phyloP scores from a whole-genome alignment of 495 filamentous ascomycete species.

The Hypoxylon cercidicola region DNA sequence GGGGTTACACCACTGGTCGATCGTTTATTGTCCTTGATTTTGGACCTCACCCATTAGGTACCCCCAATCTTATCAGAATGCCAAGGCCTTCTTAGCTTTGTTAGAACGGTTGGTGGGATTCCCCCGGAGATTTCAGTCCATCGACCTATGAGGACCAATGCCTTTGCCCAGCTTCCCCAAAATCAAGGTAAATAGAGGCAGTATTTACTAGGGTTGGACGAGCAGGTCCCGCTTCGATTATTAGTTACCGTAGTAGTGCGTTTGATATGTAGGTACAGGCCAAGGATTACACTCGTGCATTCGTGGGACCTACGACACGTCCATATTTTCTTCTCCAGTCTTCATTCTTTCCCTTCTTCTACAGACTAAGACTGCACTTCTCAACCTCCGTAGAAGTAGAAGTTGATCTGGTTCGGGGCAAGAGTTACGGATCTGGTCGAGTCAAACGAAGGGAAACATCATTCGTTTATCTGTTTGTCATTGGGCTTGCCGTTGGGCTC shows the following conservation, averaged over 20 bases:
- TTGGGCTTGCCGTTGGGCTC: slow-evolving; percentile 17
- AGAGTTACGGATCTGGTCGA: slow-evolving; percentile 17
- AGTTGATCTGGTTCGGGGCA: slow-evolving; percentile 6
- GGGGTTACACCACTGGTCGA: slow-evolving; percentile 22
- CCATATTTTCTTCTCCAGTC: slow-evolving; percentile 34
- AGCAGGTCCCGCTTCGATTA: slow-evolving; percentile 28
- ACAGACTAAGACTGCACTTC: slow-evolving; percentile 4
- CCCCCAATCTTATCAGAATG: slow-evolving; percentile 35
- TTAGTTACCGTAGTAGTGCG: slow-evolving; percentile 39
- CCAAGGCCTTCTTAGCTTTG: slow-evolving; percentile 27
- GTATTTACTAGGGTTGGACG: slow-evolving; percentile 30
- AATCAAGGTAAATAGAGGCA: slow-evolving; percentile 37
- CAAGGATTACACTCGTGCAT: slow-evolving; percentile 22
- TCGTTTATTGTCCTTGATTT: slow-evolving; percentile 25
- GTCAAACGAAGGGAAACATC: slow-evolving; percentile 18
- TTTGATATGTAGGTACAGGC: slow-evolving; percentile 41
- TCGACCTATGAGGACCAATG: slow-evolving; percentile 33
- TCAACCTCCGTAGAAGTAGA: neutral
- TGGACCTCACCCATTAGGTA: neutral
- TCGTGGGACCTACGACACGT: slow-evolving; percentile 33
- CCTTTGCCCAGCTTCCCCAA: slow-evolving; percentile 27
- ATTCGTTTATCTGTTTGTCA: slow-evolving; percentile 36
- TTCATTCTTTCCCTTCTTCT: slow-evolving; percentile 22
- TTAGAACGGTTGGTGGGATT: slow-evolving; percentile 25
- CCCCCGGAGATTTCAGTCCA: slow-evolving; percentile 36